Conservation (phyloP, 352 stramenopile genomes). For the Saprolegnia diclina region DNA sequence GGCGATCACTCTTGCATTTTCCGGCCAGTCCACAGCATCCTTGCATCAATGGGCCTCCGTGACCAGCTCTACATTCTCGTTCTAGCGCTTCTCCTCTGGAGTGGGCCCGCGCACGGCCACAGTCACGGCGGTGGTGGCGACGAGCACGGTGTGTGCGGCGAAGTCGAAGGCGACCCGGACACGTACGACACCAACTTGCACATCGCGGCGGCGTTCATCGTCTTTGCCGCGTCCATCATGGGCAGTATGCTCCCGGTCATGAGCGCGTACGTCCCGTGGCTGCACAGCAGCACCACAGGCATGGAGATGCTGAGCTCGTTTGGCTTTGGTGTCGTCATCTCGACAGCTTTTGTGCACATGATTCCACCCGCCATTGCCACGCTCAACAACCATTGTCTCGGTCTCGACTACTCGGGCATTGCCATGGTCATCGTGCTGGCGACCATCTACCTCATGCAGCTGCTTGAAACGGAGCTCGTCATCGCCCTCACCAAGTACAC, state of each 20-base stretch:
- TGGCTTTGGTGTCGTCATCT: conserved; percentile 30
- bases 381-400: conserved; percentile 29
- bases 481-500: conserved; percentile 18
- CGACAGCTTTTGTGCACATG: conserved; percentile 32
- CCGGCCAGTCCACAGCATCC: background rate
- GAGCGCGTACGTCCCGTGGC: conserved; percentile 5
- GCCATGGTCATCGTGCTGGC: conserved; percentile 30
- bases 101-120: background rate
- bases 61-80: background rate
- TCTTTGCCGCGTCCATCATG: conserved; percentile 21
- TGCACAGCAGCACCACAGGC: background rate
- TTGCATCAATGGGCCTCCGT: background rate
- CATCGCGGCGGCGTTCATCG: conserved; percentile 26
- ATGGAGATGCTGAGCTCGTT: conserved; percentile 25
- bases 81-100: background rate
- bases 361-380: conserved; percentile 26
- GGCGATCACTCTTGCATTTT: background rate
- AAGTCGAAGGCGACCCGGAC: background rate
- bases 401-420: conserved; percentile 23
- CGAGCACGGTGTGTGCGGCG: background rate
- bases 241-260: conserved; percentile 25
- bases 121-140: conserved; percentile 3
- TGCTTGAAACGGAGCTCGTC: conserved; percentile 27
- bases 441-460: conserved; percentile 28
- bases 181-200: conserved; percentile 19